These are phyloP conservation scores for Dalbergia oliveri DNA, from an alignment of 306 rosid species.

Conservation along the genomic window DNA sequence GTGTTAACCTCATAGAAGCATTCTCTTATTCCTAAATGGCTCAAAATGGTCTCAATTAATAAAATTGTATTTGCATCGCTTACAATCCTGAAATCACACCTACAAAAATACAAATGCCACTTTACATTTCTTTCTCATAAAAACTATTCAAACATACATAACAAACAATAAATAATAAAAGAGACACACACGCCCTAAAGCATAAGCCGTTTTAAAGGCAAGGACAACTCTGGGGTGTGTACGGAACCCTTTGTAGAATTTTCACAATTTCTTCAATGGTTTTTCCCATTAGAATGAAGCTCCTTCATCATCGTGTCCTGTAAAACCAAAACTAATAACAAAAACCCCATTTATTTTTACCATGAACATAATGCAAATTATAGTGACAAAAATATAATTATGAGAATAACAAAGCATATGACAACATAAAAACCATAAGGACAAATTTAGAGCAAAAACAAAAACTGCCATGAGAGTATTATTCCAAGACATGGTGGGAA, in stretches of 20 bases:
- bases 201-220: slow-evolving; percentile 64
- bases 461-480: slow-evolving; percentile 71
- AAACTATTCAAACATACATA: background rate
- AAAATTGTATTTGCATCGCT: slow-evolving; percentile 83
- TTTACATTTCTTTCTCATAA: background rate
- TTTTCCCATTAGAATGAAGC: slow-evolving; percentile 62
- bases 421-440: background rate
- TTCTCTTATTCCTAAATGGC: slow-evolving; percentile 66
- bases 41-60: slow-evolving; percentile 72
- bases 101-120: slow-evolving; percentile 15
- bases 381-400: background rate
- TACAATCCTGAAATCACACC: slow-evolving; percentile 81
- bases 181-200: slow-evolving; percentile 63
- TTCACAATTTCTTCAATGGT: slow-evolving; percentile 57
- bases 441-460: background rate
- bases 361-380: background rate
- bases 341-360: background rate
- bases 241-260: slow-evolving; percentile 56
- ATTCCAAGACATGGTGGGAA: slow-evolving; percentile 78
- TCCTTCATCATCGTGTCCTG: slow-evolving; percentile 83
- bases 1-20: slow-evolving; percentile 77
- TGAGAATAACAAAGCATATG: background rate
- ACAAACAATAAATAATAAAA: too few relatives aligned
- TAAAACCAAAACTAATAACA: slow-evolving; percentile 2
- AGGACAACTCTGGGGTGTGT: slow-evolving; percentile 63